Evolutionary conservation across 2,329 filamentous ascomycete genomes (phyloP), one percentile per base, ranked within the genome.

Genomic region (Aspergillus calidoustus): DNA sequence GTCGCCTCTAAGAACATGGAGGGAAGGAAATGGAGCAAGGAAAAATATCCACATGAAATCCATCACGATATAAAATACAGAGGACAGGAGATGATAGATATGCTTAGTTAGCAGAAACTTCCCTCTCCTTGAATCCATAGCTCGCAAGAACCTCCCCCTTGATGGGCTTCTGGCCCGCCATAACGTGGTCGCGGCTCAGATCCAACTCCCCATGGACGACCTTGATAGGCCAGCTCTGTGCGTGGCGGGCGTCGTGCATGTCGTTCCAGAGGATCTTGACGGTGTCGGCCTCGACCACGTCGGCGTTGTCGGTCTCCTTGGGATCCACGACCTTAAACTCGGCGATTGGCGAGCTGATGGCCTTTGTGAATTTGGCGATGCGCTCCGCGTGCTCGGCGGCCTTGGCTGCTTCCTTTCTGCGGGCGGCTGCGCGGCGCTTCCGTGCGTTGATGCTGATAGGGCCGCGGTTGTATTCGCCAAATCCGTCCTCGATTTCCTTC

Each of bases 201-300:
- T 77, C 73, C 64, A 83, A 65, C 57, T 76, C 73, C 57, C 76
- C 79, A 62, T 83, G 81, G 7, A 73, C 66, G 50, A 82, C 79
- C 30, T 66, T 72, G n/a, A 71, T 68, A 11, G 80, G 79, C 81
- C 81, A 83, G 5, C 68, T 59, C 59, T 74, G 67, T 7, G 81
- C 80, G 62, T 70, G 75, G 43, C 74, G 72, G 30, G 79, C 79
- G 69, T 82, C 78, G 54, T 80, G 73, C 34, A 81, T 48, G 68
- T 83, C 79, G 17, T 73, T 75, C 81, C 81, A 83, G 58, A 79
- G 74, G 43, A 82, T 74, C 68, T 79, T 79, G 31, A 82, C 76
- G n/a, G 74, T 62, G 11, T 73, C 65, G 13, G 69, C 23, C 4
- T 41, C 34, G 34, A 41, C 22, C 64, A n/a, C 66, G 57, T 55